Base-by-base conservation (phyloP, 2,329 filamentous ascomycete genomes). In the Exophiala mesophila region DNA sequence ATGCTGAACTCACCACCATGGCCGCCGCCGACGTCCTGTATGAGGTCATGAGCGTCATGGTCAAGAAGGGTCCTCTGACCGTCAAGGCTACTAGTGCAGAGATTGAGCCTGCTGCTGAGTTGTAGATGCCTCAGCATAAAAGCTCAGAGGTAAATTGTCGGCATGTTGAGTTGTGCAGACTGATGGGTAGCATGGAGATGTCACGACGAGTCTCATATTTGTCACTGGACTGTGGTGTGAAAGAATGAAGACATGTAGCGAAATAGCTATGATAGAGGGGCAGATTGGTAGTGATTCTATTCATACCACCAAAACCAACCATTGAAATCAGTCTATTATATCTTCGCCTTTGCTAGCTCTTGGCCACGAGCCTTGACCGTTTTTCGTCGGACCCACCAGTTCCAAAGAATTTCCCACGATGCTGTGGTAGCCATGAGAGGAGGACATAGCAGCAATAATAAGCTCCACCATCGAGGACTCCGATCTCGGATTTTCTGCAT, bases 381-480 rank as follows among this genome's bases (percentile, higher is more conserved):
- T 53, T 70, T 71, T 52, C 80, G 76, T 66, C 78, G 80, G 55
- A 86, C 68, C 62, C 71, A 61, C 50, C 68, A 69, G 64, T 89
- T 92, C 59, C 79, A 72, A 67, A 81, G 81, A 60, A 87, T 78
- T 55, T 77, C 82, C 81, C 82, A 89, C 19, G 78, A 65, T 0
- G 80, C 86, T 44, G 81, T 74, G 8, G 74, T 66, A 15, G 81
- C 74, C 1, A 83, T 89, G 52, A 94, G 57, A 29, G 88, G 88
- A 51, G 90, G 90, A 59, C 76, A 84, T 28, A 82, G 53, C 59
- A 79, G 63, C 36, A 80, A 63, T 47, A 84, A 44, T 76, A 78
- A 83, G n/a, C 79, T 79, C 90, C 92, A 97, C 87, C 88, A 94
- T 49, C 69, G 65, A 5, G 87, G 86, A 62, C 83, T 92, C 13